Evolutionary conservation across 1,139 yeast species (phyloP), one percentile per base, ranked within the genome.

Genomic region (Debaryomyces singareniensis): DNA sequence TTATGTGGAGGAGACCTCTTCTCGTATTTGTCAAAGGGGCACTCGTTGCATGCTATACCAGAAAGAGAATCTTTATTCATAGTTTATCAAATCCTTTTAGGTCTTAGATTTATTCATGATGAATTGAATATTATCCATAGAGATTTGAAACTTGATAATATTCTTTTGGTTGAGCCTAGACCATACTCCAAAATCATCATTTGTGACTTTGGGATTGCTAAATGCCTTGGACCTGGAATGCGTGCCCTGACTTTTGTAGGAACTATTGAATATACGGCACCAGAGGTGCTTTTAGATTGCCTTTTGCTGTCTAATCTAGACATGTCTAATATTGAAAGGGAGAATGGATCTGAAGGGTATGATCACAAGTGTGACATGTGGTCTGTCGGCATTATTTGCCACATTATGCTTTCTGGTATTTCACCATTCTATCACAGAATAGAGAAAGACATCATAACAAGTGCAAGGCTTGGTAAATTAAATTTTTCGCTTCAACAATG

Each of bases 161-260:
- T 79, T 6, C 49, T 78, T 16, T 49, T 76, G 28, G 64, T 61
- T 20, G 50, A 69, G 0, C 80, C 82, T 1, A 55, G 62, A 13
- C 72, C 75, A 1, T 68, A 66, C 28, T 55, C 80, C 0, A 61
- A 65, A 36, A 51, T 78, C 10, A 66, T 72, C 2, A 44, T 79
- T 12, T 80, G 82, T 9, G 87, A 79, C 53, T 79, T 79, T 54
- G 86, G 86, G 0, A 70, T 74, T 32, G 83, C 86, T 0, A 71
- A 70, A 42, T 49, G 50, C 13, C 32, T 51, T 27, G 18, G 20
- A 15, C n/a, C 31, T 27, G 30, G 31, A 23, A 39, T 39, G 24
- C 51, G 79, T 36, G 67, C 76, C 62, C 62, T 58, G 29, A 72
- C 84, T 0, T 59, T 74, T 2, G 80, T 75, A 2, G 86, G 86